Base-by-base conservation (phyloP, 2,329 filamentous ascomycete genomes). In the Corynespora cassiicola region DNA sequence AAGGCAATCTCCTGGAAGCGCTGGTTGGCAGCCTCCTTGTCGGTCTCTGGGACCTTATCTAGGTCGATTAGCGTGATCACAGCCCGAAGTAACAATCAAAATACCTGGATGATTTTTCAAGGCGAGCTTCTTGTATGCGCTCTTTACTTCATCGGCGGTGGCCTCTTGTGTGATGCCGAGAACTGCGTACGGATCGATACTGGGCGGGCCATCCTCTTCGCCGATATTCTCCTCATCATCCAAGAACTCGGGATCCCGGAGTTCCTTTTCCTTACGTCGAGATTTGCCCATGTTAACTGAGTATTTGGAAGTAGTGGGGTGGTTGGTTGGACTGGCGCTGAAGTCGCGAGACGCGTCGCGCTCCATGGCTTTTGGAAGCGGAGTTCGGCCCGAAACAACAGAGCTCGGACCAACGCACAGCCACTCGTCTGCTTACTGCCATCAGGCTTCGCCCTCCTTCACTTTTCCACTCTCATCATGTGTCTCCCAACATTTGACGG, bases 1-100 rank as follows among this genome's bases (percentile, higher is more conserved):
- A 96, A 92, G 16, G 92, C 92, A 54, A 99, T 84, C 54, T 87
- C 78, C 70, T 99, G 94, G 68, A 99, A 99, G 36, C 81, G 86
- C 45, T 78, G 76, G 56, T 96, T 86, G 2, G 94, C 92, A 26
- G 79, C 73, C 17, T 84, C 78, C 61, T 89, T 90, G 35, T 85
- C 73, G 15, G 83, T 77, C 1, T 80, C 75, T 11, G 81, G 53
- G 4, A 84, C 88, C 74, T 96, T 96, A 78, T 96, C 90, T 87
- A 42, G 17, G 39, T 4, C 5, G 6, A 27, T n/a, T n/a, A n/a
- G n/a, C n/a, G n/a, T n/a, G n/a, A n/a, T n/a, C n/a, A n/a, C n/a
- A n/a, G n/a, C n/a, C n/a, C n/a, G n/a, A n/a, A n/a, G n/a, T n/a
- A n/a, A n/a, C n/a, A n/a, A n/a, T n/a, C n/a, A n/a, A n/a, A 47